These are phyloP conservation scores for Cerioporus squamosus DNA, from an alignment of 1,284 basidiomycete species.

Conservation along the genomic window DNA sequence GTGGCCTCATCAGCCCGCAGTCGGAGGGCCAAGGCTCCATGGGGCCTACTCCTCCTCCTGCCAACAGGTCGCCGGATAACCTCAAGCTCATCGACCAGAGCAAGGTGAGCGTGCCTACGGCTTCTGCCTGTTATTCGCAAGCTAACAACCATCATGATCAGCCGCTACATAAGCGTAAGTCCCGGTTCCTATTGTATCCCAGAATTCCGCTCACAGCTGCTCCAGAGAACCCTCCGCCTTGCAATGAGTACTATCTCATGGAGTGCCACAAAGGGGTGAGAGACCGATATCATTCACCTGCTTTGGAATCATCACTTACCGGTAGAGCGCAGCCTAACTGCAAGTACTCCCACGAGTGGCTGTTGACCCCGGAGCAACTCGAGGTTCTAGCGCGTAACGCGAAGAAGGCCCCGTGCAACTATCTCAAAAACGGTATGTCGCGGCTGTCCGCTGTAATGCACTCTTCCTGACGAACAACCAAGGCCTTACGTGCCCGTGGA, in stretches of 20 bases:
- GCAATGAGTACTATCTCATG: constrained; percentile 82
- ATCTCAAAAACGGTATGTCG: constrained; percentile 69
- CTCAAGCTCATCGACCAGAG: constrained; percentile 33
- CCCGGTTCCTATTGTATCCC: background rate
- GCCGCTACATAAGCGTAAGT: constrained; percentile 44
- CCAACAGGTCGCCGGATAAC: constrained; percentile 14
- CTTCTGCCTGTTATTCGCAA: background rate
- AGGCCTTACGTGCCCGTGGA: constrained; percentile 75
- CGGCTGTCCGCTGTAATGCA: background rate
- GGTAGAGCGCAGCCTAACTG: constrained; percentile 55
- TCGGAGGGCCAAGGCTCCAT: constrained; percentile 34
- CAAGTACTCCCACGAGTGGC: constrained; percentile 82
- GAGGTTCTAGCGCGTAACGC: constrained; percentile 68
- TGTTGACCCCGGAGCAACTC: constrained; percentile 69
- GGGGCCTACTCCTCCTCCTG: constrained; percentile 20
- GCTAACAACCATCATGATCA: constrained; percentile 14
- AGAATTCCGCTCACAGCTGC: constrained; percentile 15
- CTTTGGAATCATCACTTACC: background rate
- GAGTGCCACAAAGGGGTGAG: constrained; percentile 76
- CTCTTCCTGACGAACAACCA: background rate
- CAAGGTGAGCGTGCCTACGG: constrained; percentile 30
- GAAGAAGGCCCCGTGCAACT: constrained; percentile 82
- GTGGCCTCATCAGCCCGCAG: constrained; percentile 38
- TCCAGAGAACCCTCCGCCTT: constrained; percentile 74
- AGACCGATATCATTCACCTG: constrained; percentile 2